A percentile compares a stretch with the other conserved stretches of the same genome.
These are phyloP conservation scores for Kwoniella dejecticola DNA, from an alignment of 768 basidiomycete genomes.

Conservation along the genomic window DNA sequence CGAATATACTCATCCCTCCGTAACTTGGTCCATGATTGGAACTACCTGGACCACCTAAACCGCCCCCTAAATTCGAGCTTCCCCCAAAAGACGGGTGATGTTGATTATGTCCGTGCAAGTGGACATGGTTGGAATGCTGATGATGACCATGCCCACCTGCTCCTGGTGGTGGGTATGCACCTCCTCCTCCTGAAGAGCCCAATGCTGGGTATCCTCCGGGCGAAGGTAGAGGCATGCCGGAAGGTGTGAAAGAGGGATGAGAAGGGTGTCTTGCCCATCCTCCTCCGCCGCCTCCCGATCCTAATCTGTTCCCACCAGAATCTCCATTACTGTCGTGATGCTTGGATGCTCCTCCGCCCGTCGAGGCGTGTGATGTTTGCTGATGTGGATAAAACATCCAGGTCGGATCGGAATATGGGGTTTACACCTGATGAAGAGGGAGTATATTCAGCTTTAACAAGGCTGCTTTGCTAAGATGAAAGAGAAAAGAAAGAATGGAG, in stretches of 20 bases:
- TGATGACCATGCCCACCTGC: conserved; percentile 27
- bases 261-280: conserved; percentile 29
- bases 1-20: conserved; percentile 36
- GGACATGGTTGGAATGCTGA: conserved; percentile 21
- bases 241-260: conserved; percentile 25
- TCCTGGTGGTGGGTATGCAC: conserved; percentile 14
- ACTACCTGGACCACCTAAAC: conserved; percentile 10
- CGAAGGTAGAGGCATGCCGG: conserved; percentile 26
- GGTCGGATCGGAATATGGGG: not conserved
- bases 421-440: not conserved
- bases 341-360: conserved; percentile 29
- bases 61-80: conserved; percentile 1
- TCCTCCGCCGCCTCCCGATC: conserved; percentile 25
- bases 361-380: conserved; percentile 23
- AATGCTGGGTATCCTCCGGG: conserved; percentile 23
- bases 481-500: no score
- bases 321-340: conserved; percentile 35
- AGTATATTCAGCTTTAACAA: not conserved
- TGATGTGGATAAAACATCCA: conserved; percentile 42
- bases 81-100: conserved; percentile 39
- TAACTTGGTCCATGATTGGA: conserved; percentile 20
- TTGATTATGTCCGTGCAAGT: conserved; percentile 25
- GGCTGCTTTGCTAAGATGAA: not conserved
- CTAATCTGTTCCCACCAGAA: conserved; percentile 13
- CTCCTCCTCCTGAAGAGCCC: conserved; percentile 20